A percentile compares a stretch with the other conserved stretches of the same genome.
phyloP scores from a whole-genome alignment of 2,329 filamentous ascomycete genomes.

The Neonectria faginata region DNA sequence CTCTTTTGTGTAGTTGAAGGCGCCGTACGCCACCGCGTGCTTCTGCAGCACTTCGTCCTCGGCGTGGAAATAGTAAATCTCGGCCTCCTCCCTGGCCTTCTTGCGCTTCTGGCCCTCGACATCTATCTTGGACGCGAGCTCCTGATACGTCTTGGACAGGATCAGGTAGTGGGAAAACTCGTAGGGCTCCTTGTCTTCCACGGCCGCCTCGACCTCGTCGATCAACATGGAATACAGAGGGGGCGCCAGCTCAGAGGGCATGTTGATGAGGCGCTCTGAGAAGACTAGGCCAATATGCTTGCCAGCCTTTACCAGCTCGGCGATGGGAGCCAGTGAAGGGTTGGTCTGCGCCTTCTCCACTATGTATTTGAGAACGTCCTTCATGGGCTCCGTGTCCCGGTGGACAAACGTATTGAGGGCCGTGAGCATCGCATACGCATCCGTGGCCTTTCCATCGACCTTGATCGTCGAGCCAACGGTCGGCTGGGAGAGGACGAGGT shows the following conservation, averaged over 20 bases:
- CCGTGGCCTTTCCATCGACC: conserved; percentile 92
- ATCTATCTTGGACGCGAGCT: conserved; percentile 85
- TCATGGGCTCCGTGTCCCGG: conserved; percentile 78
- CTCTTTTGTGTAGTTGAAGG: conserved; percentile 83
- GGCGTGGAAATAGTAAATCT: conserved; percentile 91
- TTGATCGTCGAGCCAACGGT: conserved; percentile 95
- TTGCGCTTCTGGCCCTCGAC: conserved; percentile 71
- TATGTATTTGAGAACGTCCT: conserved; percentile 79
- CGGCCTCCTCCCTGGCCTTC: conserved; percentile 70
- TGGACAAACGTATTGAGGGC: conserved; percentile 86
- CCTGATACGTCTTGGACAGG: conserved; percentile 90
- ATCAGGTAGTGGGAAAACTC: conserved; percentile 93
- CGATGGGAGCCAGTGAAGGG: conserved; percentile 66
- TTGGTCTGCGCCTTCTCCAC: conserved; percentile 65
- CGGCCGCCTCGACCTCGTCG: conserved; percentile 88
- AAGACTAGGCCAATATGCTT: conserved; percentile 84
- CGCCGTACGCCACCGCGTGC: conserved; percentile 76
- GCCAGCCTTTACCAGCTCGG: conserved; percentile 64
- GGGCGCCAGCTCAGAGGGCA: conserved; percentile 91
- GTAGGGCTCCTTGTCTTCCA: conserved; percentile 93
- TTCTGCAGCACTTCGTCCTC: conserved; percentile 92
- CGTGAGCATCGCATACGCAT: conserved; percentile 93
- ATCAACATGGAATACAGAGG: conserved; percentile 95
- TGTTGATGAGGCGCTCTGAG: conserved; percentile 95
- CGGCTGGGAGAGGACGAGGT: conserved; percentile 88